Evolutionary conservation across 257 asterid species (phyloP).

Genomic region (Fraxinus cuspidata): DNA sequence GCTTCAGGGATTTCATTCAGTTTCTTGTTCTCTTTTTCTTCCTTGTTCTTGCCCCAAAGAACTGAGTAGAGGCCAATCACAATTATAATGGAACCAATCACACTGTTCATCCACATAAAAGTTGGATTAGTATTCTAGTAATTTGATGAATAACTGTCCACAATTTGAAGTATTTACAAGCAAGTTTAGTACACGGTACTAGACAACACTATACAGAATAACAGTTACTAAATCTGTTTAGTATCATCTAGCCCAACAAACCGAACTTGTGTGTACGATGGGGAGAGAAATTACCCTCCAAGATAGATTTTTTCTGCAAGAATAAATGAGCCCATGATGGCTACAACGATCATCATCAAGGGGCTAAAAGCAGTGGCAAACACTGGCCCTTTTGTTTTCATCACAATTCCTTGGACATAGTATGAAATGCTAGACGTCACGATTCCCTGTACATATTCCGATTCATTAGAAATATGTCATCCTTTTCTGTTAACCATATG

Average conservation of each 20-base stretch:
- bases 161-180: not conserved
- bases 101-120: slow-evolving; percentile 30
- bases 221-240: too few relatives aligned
- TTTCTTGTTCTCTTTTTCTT: slow-evolving; percentile 33
- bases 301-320: slow-evolving; percentile 65
- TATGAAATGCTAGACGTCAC: slow-evolving; percentile 82
- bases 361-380: slow-evolving; percentile 88
- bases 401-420: slow-evolving; percentile 89
- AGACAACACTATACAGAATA: not conserved
- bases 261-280: not conserved
- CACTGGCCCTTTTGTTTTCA: slow-evolving; percentile 81
- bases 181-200: not conserved
- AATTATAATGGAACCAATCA: slow-evolving; percentile 48
- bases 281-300: slow-evolving; percentile 62
- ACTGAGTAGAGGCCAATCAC: slow-evolving; percentile 62
- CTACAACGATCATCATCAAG: slow-evolving; percentile 82
- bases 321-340: slow-evolving; percentile 74
- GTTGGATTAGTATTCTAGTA: not conserved
- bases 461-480: not conserved
- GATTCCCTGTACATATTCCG: slow-evolving; percentile 50
- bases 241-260: not conserved
- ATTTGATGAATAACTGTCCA: not conserved
- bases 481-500: not conserved
- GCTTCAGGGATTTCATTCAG: slow-evolving; percentile 47
- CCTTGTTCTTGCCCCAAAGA: slow-evolving; percentile 63